These are phyloP conservation scores for Helicocarpus griseus DNA, from an alignment of 2,329 filamentous ascomycete genomes.

Conservation along the genomic window DNA sequence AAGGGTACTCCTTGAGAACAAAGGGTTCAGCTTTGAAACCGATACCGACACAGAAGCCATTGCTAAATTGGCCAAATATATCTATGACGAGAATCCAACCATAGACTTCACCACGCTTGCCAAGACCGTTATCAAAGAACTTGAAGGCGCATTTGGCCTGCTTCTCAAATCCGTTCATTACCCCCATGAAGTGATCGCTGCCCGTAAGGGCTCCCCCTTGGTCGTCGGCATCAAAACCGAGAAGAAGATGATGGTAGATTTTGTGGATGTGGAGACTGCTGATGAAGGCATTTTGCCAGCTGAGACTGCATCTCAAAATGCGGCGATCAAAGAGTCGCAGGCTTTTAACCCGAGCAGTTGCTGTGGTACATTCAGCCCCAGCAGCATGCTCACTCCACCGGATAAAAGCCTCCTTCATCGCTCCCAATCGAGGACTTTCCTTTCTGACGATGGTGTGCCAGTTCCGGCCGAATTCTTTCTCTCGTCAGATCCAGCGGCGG, in stretches of 20 bases:
- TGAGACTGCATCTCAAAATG: slow-evolving; percentile 91
- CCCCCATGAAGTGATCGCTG: slow-evolving; percentile 94
- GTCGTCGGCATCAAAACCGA: slow-evolving; percentile 95
- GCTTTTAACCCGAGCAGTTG: no score
- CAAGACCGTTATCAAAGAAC: slow-evolving; percentile 96
- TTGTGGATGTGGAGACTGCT: slow-evolving; percentile 95
- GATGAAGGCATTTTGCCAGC: slow-evolving; percentile 83
- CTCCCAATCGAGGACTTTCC: slow-evolving; percentile 96
- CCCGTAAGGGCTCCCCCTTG: slow-evolving; percentile 94
- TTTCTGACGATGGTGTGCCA: slow-evolving; percentile 95
- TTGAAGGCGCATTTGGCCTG: slow-evolving; percentile 94
- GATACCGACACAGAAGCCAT: slow-evolving; percentile 99
- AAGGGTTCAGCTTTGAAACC: slow-evolving; percentile 98
- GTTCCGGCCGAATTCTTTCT: slow-evolving; percentile 99
- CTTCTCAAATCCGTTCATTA: slow-evolving; percentile 98
- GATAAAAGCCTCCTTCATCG: slow-evolving; percentile 98
- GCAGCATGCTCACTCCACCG: slow-evolving; percentile 68
- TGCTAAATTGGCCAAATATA: slow-evolving; percentile 96
- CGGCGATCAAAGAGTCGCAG: slow-evolving; percentile 88
- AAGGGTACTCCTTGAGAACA: slow-evolving; percentile 81
- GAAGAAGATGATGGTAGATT: slow-evolving; percentile 99
- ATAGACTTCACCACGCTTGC: slow-evolving; percentile 94
- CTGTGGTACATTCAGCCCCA: no score
- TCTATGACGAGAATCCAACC: slow-evolving; percentile 86
- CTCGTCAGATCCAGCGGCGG: slow-evolving; percentile 94